Base-by-base conservation (phyloP, 257 asterid genomes). In the Solanum habrochaites region DNA sequence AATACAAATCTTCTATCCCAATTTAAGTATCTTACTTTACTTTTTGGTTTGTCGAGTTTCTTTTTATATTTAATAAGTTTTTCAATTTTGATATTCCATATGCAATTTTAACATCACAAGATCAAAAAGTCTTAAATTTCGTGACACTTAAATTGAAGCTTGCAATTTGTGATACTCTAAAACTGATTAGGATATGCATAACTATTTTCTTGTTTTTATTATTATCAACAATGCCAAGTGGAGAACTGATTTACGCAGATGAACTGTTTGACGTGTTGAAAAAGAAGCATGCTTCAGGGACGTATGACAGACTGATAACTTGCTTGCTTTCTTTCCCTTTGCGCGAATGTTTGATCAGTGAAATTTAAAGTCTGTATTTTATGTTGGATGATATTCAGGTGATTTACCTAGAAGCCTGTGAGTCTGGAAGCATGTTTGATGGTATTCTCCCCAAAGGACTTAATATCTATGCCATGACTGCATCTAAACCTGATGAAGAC, bases 371-470 rank as follows among this genome's bases (percentile, higher is more conserved):
- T 80, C 8, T 27, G 37, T 43, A 8, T 8, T 23, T 40, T 12
- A 75, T 40, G 58, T 75, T 40, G 32, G 37, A 32, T 43, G 35
- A 23, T 75, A 35, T 69, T 60, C 62, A 97, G 98, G 98, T 96
- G 66, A 92, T 97, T 89, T 95, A 97, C 91, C 86, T 97, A 18
- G 99, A 97, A 91, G 96, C 99, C 86, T 97, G 99, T 78, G 99
- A 96, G 90, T 39, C 99, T 39, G 99, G 99, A 90, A 97, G 98
- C 87, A 95, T 97, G 87, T 97, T 97, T 86, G 98, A 96, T 87
- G 99, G 98, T 89, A 93, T 97, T 87, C 96, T 96, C 60, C 96
- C 98, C 13, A 89, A 94, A 88, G 96, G 91, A 89, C 85, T 97
- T 86, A 93, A 97, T 88, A 95, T 97, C 69, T 97, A 97, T 87